Conservation (phyloP, 2,329 filamentous ascomycete genomes). For the Hortaea sp. region DNA sequence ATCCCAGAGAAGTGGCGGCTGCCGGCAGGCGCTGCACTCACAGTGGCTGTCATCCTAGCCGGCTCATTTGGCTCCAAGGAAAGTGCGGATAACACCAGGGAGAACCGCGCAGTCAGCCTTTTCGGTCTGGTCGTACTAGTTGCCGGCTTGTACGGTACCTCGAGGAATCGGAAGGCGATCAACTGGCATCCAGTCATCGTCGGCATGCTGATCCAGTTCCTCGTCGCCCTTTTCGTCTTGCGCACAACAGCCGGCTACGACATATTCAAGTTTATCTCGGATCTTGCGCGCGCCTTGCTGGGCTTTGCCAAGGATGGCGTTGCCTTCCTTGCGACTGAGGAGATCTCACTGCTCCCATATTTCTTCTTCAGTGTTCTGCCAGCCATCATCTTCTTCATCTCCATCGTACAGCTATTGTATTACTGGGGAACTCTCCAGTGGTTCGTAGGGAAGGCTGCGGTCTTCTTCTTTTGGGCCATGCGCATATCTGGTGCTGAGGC, state of each 20-base stretch:
- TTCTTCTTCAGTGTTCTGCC: constrained; percentile 77
- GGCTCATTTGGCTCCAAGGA: too few relatives aligned
- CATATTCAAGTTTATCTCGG: constrained; percentile 83
- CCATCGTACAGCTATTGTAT: constrained; percentile 79
- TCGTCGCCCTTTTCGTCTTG: constrained; percentile 81
- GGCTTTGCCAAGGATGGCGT: constrained; percentile 67
- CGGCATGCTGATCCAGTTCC: too few relatives aligned
- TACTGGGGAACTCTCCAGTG: constrained; percentile 75
- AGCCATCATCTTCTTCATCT: constrained; percentile 91
- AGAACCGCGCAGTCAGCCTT: too few relatives aligned
- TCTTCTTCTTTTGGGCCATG: constrained; percentile 74
- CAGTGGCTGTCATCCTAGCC: too few relatives aligned
- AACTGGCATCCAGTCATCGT: too few relatives aligned
- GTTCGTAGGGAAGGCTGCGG: constrained; percentile 79
- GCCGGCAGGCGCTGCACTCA: too few relatives aligned
- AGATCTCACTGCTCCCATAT: constrained; percentile 40
- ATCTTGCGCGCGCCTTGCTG: constrained; percentile 61
- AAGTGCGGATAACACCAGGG: too few relatives aligned
- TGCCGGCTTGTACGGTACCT: too few relatives aligned
- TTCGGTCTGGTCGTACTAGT: too few relatives aligned
- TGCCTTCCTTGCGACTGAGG: constrained; percentile 51
- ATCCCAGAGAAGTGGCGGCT: too few relatives aligned
- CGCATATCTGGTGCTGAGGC: too few relatives aligned
- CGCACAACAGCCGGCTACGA: constrained; percentile 70
- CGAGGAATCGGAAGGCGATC: too few relatives aligned